These are phyloP conservation scores for Lupinus albus DNA, from an alignment of 306 rosid genomes.

Conservation along the genomic window DNA sequence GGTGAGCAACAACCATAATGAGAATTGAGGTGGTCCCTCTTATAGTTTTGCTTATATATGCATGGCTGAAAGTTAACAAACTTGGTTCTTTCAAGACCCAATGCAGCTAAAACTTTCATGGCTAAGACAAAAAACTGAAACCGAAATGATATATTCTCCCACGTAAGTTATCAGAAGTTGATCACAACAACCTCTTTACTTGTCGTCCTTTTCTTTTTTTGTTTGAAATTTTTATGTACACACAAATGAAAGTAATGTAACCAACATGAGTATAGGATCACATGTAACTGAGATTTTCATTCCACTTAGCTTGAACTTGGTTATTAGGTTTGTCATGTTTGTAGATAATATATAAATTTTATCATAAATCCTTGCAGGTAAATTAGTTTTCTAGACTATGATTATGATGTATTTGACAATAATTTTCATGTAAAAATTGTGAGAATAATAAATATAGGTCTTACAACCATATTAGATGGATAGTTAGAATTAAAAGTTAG, in stretches of 20 bases:
- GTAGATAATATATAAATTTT: no score
- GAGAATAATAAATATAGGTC: no score
- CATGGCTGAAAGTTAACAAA: neutral
- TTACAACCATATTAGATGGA: no score
- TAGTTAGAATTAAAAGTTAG: no score
- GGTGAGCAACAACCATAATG: neutral
- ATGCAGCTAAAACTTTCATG: slow-evolving; percentile 1
- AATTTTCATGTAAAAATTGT: no score
- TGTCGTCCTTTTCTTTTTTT: neutral
- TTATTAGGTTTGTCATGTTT: no score
- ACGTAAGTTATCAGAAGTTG: neutral
- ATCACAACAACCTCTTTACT: neutral
- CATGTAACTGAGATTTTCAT: no score
- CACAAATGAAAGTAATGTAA: neutral
- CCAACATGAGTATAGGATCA: no score
- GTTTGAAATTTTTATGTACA: neutral
- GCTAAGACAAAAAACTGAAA: neutral
- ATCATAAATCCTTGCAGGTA: no score
- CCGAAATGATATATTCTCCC: neutral
- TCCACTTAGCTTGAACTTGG: no score
- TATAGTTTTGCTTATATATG: neutral
- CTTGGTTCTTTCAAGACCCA: neutral
- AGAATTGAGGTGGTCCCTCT: neutral
- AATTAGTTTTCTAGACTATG: no score
- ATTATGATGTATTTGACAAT: no score